Evolutionary conservation across 768 basidiomycete species (phyloP).

Genomic region (Pholiota molesta): DNA sequence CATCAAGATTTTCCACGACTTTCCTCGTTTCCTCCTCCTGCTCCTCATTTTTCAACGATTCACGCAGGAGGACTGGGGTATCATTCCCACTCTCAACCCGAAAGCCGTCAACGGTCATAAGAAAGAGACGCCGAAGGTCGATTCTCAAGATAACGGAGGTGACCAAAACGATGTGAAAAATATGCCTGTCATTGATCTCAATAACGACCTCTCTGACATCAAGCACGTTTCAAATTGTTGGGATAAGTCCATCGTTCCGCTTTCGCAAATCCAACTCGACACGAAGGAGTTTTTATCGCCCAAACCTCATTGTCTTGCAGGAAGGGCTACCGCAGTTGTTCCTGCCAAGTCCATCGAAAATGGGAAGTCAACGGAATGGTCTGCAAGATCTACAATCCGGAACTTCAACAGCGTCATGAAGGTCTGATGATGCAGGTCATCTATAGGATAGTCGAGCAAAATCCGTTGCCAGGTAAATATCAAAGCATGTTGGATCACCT

Average conservation of each 20-base stretch:
- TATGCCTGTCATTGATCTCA: too few relatives aligned
- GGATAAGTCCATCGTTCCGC: background rate
- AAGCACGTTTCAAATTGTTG: too few relatives aligned
- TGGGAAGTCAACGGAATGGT: background rate
- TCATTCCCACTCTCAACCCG: slow-evolving; percentile 4
- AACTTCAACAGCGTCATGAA: slow-evolving; percentile 9
- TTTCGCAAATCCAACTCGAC: background rate
- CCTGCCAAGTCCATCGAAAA: background rate
- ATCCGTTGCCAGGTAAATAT: background rate
- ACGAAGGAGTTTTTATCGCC: slow-evolving; percentile 2
- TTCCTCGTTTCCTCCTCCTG: slow-evolving; percentile 28
- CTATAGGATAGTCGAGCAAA: background rate
- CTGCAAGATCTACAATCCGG: slow-evolving; percentile 13
- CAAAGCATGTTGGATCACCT: slow-evolving; percentile 10
- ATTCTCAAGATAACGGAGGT: too few relatives aligned
- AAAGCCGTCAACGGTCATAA: background rate
- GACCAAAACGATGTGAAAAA: too few relatives aligned
- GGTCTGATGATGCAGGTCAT: slow-evolving; percentile 6
- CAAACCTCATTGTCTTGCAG: background rate
- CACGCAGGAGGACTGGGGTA: slow-evolving; percentile 25
- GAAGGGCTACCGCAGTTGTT: slow-evolving; percentile 2
- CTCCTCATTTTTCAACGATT: slow-evolving; percentile 29
- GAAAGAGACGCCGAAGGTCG: too few relatives aligned
- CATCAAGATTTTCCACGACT: slow-evolving; percentile 27
- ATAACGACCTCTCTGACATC: too few relatives aligned